Evolutionary conservation across 768 basidiomycete species (phyloP), one percentile per base, ranked within the genome.

Genomic region (Russula virescens): DNA sequence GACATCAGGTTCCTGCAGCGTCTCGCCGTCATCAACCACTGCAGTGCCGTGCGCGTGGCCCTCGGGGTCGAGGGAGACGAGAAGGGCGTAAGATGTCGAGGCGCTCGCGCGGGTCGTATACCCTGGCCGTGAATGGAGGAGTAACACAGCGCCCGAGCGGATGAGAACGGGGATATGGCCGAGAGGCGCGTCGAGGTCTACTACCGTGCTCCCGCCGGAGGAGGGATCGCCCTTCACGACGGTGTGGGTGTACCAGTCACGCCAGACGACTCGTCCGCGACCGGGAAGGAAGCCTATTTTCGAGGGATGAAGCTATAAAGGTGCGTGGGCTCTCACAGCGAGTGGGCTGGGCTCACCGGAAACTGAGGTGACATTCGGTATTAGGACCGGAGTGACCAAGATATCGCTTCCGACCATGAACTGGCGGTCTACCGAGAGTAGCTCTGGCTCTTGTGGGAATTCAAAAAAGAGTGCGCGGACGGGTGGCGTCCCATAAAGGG

Each of bases 381-480:
- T 75, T 42, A 91, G 73, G 0, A 91, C 89, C 1, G 90, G 90
- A 0, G 89, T 89, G 56, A 92, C 83, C 46, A 92, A 80, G 53
- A 93, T 79, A 65, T 86, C 81, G 19, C 78, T 62, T 16, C 91
- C 90, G 45, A 92, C 73, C 67, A 92, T 68, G 77, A 88, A 93
- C 71, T 93, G 91, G 25, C 76, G 72, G 67, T 88, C 85, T 13
- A 88, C 73, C 28, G 73, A 74, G 61, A 86, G 85, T 2, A 86
- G 71, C 63, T 86, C 84, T 0, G 84, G 80, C 64, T 89, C 84
- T 46, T 86, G 74, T 0, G 87, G 86, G 76, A 89, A 91, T 70
- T 91, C 86, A 68, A 81, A 91, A 79, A 89, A 90, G 35, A 91
- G 77, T 6, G 91, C 85, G 42, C 84, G 83, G 43, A 92, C 75